A percentile compares a stretch with the other conserved stretches of the same genome.
Evolutionary conservation across 2,329 filamentous ascomycete species (phyloP).

Genomic region (Achaetomium macrosporum): DNA sequence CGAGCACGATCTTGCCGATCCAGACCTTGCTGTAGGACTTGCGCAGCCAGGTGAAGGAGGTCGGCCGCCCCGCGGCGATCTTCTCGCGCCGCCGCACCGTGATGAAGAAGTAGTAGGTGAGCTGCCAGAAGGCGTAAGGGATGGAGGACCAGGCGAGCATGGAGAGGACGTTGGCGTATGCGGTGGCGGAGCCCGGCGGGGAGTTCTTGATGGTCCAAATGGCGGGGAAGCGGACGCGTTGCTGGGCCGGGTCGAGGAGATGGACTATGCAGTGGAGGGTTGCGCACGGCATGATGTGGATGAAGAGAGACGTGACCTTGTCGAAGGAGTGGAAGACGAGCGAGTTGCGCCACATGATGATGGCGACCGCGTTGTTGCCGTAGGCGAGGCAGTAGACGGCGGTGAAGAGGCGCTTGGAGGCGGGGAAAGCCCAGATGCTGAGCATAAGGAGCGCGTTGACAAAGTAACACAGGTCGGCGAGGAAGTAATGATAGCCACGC

Average conservation of each 20-base stretch:
- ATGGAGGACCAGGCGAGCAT: slow-evolving; percentile 96
- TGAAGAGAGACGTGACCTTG: slow-evolving; percentile 97
- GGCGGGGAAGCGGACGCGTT: slow-evolving; percentile 71
- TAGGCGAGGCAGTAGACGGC: slow-evolving; percentile 87
- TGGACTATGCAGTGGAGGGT: slow-evolving; percentile 91
- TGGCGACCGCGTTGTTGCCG: slow-evolving; percentile 95
- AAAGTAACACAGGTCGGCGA: slow-evolving; percentile 97
- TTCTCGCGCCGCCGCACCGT: slow-evolving; percentile 91
- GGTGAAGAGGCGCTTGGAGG: slow-evolving; percentile 86
- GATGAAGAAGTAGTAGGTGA: slow-evolving; percentile 90
- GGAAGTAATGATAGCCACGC: slow-evolving; percentile 92
- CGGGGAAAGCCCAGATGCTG: slow-evolving; percentile 84
- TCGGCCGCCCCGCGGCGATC: slow-evolving; percentile 91
- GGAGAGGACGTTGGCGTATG: slow-evolving; percentile 68
- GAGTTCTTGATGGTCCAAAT: slow-evolving; percentile 73
- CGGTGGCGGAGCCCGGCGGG: slow-evolving; percentile 63
- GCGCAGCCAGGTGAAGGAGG: slow-evolving; percentile 95
- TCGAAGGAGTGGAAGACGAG: slow-evolving; percentile 98
- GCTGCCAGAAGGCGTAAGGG: slow-evolving; percentile 89
- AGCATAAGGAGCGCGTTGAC: slow-evolving; percentile 82
- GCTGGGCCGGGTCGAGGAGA: slow-evolving; percentile 59
- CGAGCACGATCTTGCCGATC: slow-evolving; percentile 80
- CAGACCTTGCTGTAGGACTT: slow-evolving; percentile 83
- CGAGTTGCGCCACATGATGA: slow-evolving; percentile 98
- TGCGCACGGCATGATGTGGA: slow-evolving; percentile 97